These are phyloP conservation scores for Rubroshorea leprosula DNA, from an alignment of 345 rosid species.

Conservation along the genomic window DNA sequence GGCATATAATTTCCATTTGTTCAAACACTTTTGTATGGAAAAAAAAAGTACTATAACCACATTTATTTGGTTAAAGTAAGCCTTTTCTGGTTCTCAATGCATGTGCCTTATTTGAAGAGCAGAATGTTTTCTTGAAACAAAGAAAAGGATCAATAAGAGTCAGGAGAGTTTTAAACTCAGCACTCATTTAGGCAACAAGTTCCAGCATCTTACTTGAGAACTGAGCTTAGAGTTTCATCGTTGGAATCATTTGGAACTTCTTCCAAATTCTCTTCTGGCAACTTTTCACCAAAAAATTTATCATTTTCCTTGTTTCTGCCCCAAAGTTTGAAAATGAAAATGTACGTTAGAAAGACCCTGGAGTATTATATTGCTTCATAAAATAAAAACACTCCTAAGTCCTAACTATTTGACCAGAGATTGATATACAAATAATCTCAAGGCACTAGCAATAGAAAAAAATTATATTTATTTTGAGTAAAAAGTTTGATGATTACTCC, in stretches of 20 bases:
- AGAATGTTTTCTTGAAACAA: too few species aligned
- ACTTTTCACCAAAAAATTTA: constrained; percentile 9
- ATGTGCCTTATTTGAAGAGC: too few species aligned
- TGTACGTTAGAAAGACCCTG: constrained; percentile 1
- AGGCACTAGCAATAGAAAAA: neutral
- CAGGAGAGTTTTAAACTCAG: too few species aligned
- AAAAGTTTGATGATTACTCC: constrained; percentile 1
- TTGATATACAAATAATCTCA: neutral
- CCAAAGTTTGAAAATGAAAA: constrained; percentile 11
- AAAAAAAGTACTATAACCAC: neutral
- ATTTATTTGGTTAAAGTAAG: neutral
- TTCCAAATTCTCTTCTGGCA: constrained; percentile 13
- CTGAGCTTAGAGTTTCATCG: constrained; percentile 33
- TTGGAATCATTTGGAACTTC: constrained; percentile 22
- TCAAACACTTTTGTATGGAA: neutral
- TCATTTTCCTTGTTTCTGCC: constrained; percentile 22
- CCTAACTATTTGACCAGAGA: constrained; percentile 4
- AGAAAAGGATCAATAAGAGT: too few species aligned
- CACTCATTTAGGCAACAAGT: too few species aligned
- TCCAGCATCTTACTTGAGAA: constrained; percentile 47
- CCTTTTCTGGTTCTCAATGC: too few species aligned
- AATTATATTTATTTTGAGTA: neutral
- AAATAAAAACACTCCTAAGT: neutral
- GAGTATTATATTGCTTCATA: neutral
- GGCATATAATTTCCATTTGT: constrained; percentile 2